Base-by-base conservation (phyloP, 129 eudicot species). In the Escallonia herrerae region DNA sequence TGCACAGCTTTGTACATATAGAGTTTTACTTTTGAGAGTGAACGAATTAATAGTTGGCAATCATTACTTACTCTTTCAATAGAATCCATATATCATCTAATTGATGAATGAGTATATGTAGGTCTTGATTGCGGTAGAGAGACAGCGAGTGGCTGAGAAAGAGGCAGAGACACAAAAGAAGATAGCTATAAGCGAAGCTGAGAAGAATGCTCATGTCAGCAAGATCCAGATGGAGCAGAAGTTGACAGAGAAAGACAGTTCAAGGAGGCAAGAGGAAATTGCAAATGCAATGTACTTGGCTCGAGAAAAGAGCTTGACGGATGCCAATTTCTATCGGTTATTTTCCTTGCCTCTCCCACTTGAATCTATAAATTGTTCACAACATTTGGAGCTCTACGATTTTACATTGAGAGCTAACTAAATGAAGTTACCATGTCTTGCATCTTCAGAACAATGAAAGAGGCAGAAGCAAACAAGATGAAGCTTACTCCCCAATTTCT, bases 141-240 rank as follows among this genome's bases (percentile, higher is more conserved):
- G 71, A 74, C 98, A 91, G 68, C 79, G 75, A 75, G 98, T 91
- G 66, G 80, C 91, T 7, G 98, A 91, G 85, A 91, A 91, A 71
- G 96, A 91, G 77, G 98, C 98, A n/a, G 98, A 91, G 75, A 91
- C 97, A 45, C 90, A 87, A 68, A 85, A 84, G 79, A 91, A 87
- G 82, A 83, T 91, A 74, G 97, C 97, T 48, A 77, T 91, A 46
- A 82, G 88, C 50, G 97, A 91, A 64, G 97, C 97, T 12, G 90
- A 91, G 84, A 87, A 85, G 73, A 43, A 87, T 71, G 95, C 97
- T 56, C 83, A 76, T 72, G 86, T 91, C 41, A 91, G 97, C 82
- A 76, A 70, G 81, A 91, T 91, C 72, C 86, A 81, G 46, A 87
- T 91, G 98, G 95, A 91, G 70, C 98, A 91, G 15, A 91, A 81